These are phyloP conservation scores for Marasmius fiardii DNA, from an alignment of 1,284 basidiomycete species.

Conservation along the genomic window DNA sequence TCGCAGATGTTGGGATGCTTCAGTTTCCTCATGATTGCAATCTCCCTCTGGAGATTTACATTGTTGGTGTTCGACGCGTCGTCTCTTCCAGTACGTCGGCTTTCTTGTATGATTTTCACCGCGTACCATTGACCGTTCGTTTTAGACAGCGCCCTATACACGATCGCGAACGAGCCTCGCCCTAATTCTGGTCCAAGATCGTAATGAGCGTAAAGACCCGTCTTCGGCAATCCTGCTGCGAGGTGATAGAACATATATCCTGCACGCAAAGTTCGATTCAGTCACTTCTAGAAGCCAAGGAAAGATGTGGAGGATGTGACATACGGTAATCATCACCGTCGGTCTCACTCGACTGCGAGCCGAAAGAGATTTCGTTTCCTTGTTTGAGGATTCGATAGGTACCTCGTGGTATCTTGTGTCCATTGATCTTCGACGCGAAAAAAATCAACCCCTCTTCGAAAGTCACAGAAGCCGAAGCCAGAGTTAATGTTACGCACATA, in stretches of 20 bases:
- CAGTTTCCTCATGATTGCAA: conserved; percentile 72
- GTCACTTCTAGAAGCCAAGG: no score
- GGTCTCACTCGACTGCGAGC: conserved; percentile 44
- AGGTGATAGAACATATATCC: conserved; percentile 35
- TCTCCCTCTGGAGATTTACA: conserved; percentile 55
- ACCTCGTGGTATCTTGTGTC: conserved; percentile 56
- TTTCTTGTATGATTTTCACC: conserved; percentile 70
- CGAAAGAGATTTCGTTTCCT: conserved; percentile 83
- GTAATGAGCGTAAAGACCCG: conserved; percentile 60
- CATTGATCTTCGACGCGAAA: conserved; percentile 60
- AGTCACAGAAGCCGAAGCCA: conserved; percentile 5
- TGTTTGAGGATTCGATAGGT: conserved; percentile 62
- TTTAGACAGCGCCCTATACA: conserved; percentile 66
- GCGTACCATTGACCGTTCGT: conserved; percentile 62
- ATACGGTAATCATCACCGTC: conserved; percentile 53
- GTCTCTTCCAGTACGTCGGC: conserved; percentile 14
- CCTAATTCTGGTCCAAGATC: conserved; percentile 68
- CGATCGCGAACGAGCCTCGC: conserved; percentile 78
- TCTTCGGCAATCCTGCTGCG: conserved; percentile 42
- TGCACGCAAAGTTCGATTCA: no score
- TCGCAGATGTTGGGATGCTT: conserved; percentile 82
- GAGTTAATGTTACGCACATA: conserved; percentile 74
- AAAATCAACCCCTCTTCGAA: neutral
- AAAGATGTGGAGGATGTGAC: conserved; percentile 23
- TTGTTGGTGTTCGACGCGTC: conserved; percentile 15